Conservation (phyloP, 2,329 filamentous ascomycete species). For the Rhexocercosporidium sp. region DNA sequence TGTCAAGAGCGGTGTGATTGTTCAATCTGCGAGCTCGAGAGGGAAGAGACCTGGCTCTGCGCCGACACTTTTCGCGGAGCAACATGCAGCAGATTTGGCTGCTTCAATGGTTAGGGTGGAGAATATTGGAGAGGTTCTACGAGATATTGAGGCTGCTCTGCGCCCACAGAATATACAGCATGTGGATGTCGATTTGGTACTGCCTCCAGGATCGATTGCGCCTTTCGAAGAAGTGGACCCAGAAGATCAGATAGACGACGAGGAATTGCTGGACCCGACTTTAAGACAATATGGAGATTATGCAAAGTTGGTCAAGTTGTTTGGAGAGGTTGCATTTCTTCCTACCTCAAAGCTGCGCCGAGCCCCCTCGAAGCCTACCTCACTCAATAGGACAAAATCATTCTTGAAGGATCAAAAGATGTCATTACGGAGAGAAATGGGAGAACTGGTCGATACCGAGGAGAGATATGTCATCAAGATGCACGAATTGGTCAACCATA, state of each 20-base stretch:
- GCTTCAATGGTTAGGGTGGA: conserved; percentile 84
- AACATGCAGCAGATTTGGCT: conserved; percentile 91
- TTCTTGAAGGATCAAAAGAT: conserved; percentile 85
- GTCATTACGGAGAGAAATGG: conserved; percentile 84
- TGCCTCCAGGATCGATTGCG: conserved; percentile 77
- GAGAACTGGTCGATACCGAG: conserved; percentile 90
- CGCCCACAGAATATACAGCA: conserved; percentile 83
- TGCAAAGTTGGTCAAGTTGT: conserved; percentile 74
- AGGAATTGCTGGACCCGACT: conserved; percentile 64
- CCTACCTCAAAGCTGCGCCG: conserved; percentile 84
- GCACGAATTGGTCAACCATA: conserved; percentile 78
- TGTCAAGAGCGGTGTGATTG: conserved; percentile 73
- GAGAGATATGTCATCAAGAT: conserved; percentile 92
- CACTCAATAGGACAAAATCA: conserved; percentile 76
- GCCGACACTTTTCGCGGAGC: conserved; percentile 76
- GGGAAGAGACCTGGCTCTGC: conserved; percentile 66
- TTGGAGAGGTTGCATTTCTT: conserved; percentile 85
- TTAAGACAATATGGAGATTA: conserved; percentile 78
- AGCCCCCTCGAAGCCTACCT: conserved; percentile 84
- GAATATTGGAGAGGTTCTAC: conserved; percentile 73
- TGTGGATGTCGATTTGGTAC: conserved; percentile 84
- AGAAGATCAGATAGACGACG: conserved; percentile 64
- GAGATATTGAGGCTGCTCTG: conserved; percentile 75
- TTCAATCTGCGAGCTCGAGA: conserved; percentile 48
- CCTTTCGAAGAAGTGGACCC: conserved; percentile 66